Evolutionary conservation across 2,329 filamentous ascomycete genomes (phyloP).

Genomic region (Fusarium newnesense): DNA sequence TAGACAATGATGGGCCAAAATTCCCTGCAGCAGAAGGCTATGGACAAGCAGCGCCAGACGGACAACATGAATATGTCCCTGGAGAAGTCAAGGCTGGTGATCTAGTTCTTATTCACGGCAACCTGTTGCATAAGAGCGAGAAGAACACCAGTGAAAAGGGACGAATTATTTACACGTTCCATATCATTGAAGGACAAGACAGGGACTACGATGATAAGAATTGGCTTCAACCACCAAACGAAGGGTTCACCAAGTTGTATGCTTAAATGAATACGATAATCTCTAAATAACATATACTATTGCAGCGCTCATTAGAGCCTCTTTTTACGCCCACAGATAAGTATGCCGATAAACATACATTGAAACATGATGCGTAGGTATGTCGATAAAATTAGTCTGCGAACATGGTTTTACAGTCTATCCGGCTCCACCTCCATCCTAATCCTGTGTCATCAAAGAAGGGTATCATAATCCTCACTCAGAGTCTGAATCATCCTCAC

Average conservation of each 20-base stretch:
- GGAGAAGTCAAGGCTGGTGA: conserved; percentile 92
- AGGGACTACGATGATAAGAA: conserved; percentile 85
- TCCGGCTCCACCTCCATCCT: conserved; percentile 24
- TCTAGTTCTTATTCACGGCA: conserved; percentile 94
- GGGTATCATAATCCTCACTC: conserved; percentile 33
- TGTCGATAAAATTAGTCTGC: conserved; percentile 33
- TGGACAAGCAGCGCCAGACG: conserved; percentile 54
- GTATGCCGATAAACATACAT: conserved; percentile 13
- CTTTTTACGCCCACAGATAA: conserved; percentile 12
- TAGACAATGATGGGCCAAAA: conserved; percentile 71
- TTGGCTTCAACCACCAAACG: conserved; percentile 87
- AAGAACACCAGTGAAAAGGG: conserved; percentile 87
- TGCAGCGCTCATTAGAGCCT: conserved; percentile 4
- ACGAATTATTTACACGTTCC: conserved; percentile 96
- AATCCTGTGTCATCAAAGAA: conserved; percentile 9
- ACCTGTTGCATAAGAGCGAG: conserved; percentile 95
- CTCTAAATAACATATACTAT: background rate
- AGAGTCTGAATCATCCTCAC: conserved; percentile 39
- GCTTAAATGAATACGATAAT: conserved; percentile 37
- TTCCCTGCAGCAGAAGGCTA: conserved; percentile 69
- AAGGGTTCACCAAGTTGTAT: conserved; percentile 80
- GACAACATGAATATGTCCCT: conserved; percentile 69
- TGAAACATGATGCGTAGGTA: conserved; percentile 37
- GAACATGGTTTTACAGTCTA: conserved; percentile 40
- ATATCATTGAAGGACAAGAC: conserved; percentile 86